Conservation (phyloP, 352 stramenopile species). For the Phytopythium mirpurense region DNA sequence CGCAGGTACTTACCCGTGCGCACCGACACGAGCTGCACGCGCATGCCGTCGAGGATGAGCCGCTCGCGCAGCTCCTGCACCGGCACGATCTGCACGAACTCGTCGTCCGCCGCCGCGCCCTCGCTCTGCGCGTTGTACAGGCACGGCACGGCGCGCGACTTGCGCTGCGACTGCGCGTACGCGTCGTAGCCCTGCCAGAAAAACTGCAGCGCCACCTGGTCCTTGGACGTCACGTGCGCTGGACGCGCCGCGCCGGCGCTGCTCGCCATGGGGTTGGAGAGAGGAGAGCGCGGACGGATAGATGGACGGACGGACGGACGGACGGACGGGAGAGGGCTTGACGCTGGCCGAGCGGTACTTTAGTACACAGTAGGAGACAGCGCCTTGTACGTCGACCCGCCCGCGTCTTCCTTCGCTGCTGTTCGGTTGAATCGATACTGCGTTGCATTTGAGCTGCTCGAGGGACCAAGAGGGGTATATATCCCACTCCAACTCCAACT, state of each 20-base stretch:
- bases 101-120: conserved; percentile 24
- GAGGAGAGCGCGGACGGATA: too few relatives aligned
- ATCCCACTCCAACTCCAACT: too few relatives aligned
- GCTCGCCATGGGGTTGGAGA: not conserved
- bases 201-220: conserved; percentile 53
- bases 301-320: too few relatives aligned
- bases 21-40: conserved; percentile 49
- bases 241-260: not conserved
- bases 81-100: conserved; percentile 54
- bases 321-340: too few relatives aligned
- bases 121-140: conserved; percentile 51
- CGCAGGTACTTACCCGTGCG: conserved; percentile 49
- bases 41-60: conserved; percentile 56
- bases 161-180: conserved; percentile 40
- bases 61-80: conserved; percentile 44
- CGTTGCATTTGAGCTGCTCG: too few relatives aligned
- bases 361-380: too few relatives aligned
- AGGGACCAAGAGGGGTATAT: too few relatives aligned
- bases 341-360: too few relatives aligned
- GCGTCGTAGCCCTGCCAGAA: conserved; percentile 69
- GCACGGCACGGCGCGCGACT: conserved; percentile 48
- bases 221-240: conserved; percentile 39
- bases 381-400: too few relatives aligned
- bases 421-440: too few relatives aligned
- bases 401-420: too few relatives aligned